Percentiles rank a stretch among this genome's conserved stretches.
Conservation (phyloP, 1,284 basidiomycete genomes). For the Thecaphora frezii region DNA sequence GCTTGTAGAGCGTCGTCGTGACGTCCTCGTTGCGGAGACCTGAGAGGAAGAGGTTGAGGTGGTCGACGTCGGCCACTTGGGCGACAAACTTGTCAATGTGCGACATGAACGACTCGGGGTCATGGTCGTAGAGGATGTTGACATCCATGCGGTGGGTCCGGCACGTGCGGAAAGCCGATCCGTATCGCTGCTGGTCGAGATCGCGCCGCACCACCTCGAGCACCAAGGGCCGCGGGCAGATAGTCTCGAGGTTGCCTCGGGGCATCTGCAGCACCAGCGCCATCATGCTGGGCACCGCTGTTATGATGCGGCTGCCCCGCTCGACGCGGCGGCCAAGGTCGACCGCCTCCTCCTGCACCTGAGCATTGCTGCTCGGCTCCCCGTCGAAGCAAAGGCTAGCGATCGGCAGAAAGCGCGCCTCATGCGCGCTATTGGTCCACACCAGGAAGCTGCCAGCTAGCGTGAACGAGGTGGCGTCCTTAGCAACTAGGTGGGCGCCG, state of each 20-base stretch:
- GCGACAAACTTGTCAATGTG: slow-evolving; percentile 68
- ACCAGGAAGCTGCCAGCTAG: slow-evolving; percentile 80
- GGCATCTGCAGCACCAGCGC: slow-evolving; percentile 87
- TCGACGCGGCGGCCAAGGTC: slow-evolving; percentile 51
- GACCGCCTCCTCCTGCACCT: slow-evolving; percentile 13
- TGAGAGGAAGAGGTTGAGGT: slow-evolving; percentile 89
- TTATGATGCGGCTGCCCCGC: slow-evolving; percentile 54
- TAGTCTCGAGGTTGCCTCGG: slow-evolving; percentile 91
- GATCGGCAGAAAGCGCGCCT: slow-evolving; percentile 74
- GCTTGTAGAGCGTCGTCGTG: slow-evolving; percentile 58
- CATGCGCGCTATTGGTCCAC: slow-evolving; percentile 82
- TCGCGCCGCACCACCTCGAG: slow-evolving; percentile 64
- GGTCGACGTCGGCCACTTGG: slow-evolving; percentile 84
- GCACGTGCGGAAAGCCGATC: slow-evolving; percentile 84
- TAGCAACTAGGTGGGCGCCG: slow-evolving; percentile 63
- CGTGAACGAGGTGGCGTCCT: slow-evolving; percentile 76
- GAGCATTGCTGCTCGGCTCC: slow-evolving; percentile 1
- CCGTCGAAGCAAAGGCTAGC: slow-evolving; percentile 42
- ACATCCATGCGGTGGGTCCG: slow-evolving; percentile 91
- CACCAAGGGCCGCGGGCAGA: slow-evolving; percentile 88
- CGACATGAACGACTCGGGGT: slow-evolving; percentile 69
- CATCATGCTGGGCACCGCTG: slow-evolving; percentile 66
- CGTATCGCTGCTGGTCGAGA: slow-evolving; percentile 64
- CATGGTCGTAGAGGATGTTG: slow-evolving; percentile 80
- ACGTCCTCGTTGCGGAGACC: slow-evolving; percentile 64